A percentile compares a stretch with the other conserved stretches of the same genome.
These are phyloP conservation scores for Psilocybe subaeruginosa DNA, from an alignment of 768 basidiomycete genomes.

Conservation along the genomic window DNA sequence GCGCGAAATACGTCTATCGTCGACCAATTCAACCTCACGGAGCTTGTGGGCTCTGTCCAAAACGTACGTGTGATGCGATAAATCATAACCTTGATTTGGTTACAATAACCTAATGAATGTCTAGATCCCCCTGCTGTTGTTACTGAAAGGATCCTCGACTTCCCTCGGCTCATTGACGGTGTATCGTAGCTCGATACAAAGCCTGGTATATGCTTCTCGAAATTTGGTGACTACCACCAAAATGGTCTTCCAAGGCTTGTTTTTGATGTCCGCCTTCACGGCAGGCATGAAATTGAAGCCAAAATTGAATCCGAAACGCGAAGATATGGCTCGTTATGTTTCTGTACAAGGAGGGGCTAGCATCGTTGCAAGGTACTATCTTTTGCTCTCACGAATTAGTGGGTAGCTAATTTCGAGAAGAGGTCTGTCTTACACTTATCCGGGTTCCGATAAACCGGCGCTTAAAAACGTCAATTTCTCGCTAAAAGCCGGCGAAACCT, in stretches of 20 bases:
- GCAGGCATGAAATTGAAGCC: constrained; percentile 76
- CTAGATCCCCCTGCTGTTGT: constrained; percentile 75
- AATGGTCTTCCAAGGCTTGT: constrained; percentile 85
- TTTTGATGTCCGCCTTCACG: constrained; percentile 86
- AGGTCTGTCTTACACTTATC: constrained; percentile 73
- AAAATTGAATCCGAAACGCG: constrained; percentile 61
- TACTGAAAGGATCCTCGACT: constrained; percentile 71
- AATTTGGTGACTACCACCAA: constrained; percentile 64
- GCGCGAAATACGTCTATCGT: constrained; percentile 50
- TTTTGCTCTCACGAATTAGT: constrained; percentile 4
- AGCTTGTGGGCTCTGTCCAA: constrained; percentile 66
- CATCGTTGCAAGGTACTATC: constrained; percentile 64
- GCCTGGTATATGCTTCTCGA: constrained; percentile 66
- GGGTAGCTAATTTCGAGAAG: constrained; percentile 23
- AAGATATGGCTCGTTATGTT: constrained; percentile 52
- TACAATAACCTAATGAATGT: constrained; percentile 18
- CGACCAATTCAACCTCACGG: constrained; percentile 62
- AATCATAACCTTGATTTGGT: not conserved
- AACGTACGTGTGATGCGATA: constrained; percentile 51
- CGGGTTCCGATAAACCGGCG: constrained; percentile 68
- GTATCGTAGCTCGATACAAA: constrained; percentile 78
- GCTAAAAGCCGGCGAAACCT: constrained; percentile 73
- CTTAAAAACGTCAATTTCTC: constrained; percentile 71
- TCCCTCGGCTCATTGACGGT: constrained; percentile 82
- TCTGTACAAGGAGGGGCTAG: constrained; percentile 59